Percentiles rank a stretch among this genome's conserved stretches.
phyloP scores from a whole-genome alignment of 2,329 filamentous ascomycete genomes.

The Neofusicoccum ribis region DNA sequence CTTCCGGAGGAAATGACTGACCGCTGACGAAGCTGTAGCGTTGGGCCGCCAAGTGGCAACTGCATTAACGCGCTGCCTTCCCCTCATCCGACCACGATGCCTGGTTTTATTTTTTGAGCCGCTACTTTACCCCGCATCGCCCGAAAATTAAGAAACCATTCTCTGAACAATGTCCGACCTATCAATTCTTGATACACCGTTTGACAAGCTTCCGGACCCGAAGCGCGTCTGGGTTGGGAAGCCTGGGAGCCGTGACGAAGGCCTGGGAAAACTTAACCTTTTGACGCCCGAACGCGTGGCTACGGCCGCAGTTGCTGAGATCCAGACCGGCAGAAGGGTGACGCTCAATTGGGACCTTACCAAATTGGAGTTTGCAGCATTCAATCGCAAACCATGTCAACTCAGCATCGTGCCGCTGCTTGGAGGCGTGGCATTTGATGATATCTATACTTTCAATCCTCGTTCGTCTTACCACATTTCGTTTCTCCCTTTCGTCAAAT shows the following conservation, averaged over 20 bases:
- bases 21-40: background rate
- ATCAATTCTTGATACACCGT: conserved; percentile 28
- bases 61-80: background rate
- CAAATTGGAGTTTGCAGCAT: conserved; percentile 53
- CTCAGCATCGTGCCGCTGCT: conserved; percentile 54
- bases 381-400: conserved; percentile 52
- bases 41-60: background rate
- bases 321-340: conserved; percentile 42
- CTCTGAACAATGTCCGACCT: background rate
- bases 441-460: conserved; percentile 27
- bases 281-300: conserved; percentile 49
- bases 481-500: background rate
- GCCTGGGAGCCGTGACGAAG: conserved; percentile 52
- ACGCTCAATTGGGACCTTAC: conserved; percentile 44
- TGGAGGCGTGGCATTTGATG: conserved; percentile 45
- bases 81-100: background rate
- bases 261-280: conserved; percentile 57
- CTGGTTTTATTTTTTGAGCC: background rate
- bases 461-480: conserved; percentile 3
- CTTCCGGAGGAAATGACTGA: background rate
- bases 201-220: conserved; percentile 50
- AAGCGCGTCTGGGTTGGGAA: conserved; percentile 50
- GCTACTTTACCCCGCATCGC: background rate
- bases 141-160: background rate
- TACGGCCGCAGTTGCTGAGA: conserved; percentile 48